Evolutionary conservation across 768 basidiomycete genomes (phyloP).

Genomic region (Tricholoma flavovirens): DNA sequence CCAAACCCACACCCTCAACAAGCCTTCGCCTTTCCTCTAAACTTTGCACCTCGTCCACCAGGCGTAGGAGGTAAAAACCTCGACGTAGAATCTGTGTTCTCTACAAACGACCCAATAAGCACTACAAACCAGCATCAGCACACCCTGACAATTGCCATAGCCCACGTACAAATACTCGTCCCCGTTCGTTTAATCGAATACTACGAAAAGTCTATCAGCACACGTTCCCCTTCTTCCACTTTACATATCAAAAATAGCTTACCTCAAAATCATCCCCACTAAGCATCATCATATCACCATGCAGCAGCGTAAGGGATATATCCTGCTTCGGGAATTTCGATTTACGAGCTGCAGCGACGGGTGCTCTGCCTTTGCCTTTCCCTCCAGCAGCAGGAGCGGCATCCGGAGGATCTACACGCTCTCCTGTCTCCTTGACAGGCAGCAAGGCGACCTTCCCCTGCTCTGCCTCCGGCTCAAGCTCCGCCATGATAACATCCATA

Average conservation of each 20-base stretch:
- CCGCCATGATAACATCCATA: conserved; percentile 1
- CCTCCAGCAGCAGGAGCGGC: neutral
- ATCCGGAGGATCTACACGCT: too few species aligned
- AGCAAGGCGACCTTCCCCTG: neutral
- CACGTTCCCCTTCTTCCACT: neutral
- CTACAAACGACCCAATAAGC: conserved; percentile 10
- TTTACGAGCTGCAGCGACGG: neutral
- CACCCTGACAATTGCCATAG: neutral
- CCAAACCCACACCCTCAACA: too few species aligned
- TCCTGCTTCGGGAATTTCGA: conserved; percentile 5
- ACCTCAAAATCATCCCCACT: conserved; percentile 39
- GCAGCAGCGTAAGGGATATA: conserved; percentile 33
- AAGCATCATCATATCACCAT: conserved; percentile 38
- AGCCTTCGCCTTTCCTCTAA: neutral
- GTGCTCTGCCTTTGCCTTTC: neutral
- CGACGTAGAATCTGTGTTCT: neutral
- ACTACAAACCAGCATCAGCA: conserved; percentile 7
- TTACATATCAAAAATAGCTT: conserved; percentile 14
- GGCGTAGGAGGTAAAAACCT: neutral
- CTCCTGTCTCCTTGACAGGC: too few species aligned
- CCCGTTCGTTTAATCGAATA: conserved; percentile 41
- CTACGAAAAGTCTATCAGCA: conserved; percentile 16
- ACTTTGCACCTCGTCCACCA: neutral
- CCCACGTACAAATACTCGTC: conserved; percentile 36
- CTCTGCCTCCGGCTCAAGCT: neutral